Evolutionary conservation across 768 basidiomycete species (phyloP).

Genomic region (Pisolithus tinctorius): DNA sequence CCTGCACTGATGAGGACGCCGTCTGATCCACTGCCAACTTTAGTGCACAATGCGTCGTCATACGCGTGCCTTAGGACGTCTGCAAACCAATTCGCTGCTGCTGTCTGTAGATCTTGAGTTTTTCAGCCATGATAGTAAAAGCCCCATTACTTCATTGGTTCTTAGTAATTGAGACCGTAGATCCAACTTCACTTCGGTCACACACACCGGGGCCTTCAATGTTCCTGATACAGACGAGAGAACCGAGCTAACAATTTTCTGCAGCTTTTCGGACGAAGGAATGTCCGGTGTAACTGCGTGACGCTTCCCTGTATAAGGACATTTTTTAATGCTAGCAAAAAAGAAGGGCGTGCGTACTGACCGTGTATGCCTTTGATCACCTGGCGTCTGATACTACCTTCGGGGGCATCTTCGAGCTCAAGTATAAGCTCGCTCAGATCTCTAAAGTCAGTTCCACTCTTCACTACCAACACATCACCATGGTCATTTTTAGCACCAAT

Average conservation of each 20-base stretch:
- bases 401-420: constrained; percentile 51
- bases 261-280: constrained; percentile 48
- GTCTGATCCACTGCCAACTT: constrained; percentile 61
- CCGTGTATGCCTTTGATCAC: constrained; percentile 59
- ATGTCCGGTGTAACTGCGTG: constrained; percentile 56
- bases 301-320: constrained; percentile 48
- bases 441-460: constrained; percentile 87
- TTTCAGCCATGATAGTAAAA: neutral
- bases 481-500: constrained; percentile 68
- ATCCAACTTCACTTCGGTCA: constrained; percentile 59
- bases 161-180: constrained; percentile 71
- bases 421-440: constrained; percentile 74
- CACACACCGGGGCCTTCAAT: constrained; percentile 72
- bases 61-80: constrained; percentile 82
- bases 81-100: constrained; percentile 76
- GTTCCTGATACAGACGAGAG: constrained; percentile 64
- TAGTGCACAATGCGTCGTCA: constrained; percentile 57
- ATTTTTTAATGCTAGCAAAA: neutral
- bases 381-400: constrained; percentile 57
- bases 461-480: constrained; percentile 67
- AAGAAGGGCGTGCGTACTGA: constrained; percentile 18
- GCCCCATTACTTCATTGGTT: constrained; percentile 50
- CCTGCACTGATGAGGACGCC: constrained; percentile 80
- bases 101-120: constrained; percentile 38
- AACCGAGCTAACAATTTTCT: constrained; percentile 52